These are phyloP conservation scores for Apiotrichum sp. DNA, from an alignment of 1,284 basidiomycete genomes.

Conservation along the genomic window DNA sequence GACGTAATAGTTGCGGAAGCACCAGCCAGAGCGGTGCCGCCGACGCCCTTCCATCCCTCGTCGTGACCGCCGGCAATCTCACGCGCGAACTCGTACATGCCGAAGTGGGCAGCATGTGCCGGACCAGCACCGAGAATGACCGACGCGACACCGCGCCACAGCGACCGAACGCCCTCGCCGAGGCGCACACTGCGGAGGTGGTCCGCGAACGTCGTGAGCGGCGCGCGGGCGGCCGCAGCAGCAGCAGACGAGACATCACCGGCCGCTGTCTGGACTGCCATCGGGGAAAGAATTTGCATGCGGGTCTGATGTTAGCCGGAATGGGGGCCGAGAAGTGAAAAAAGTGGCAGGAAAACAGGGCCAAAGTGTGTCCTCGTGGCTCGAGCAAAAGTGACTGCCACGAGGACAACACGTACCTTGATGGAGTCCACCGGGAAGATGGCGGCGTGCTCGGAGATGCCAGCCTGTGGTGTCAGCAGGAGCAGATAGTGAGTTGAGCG, in stretches of 20 bases:
- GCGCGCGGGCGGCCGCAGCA: slow-evolving; percentile 20
- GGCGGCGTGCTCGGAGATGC: slow-evolving; percentile 97
- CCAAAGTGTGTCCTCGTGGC: too few species aligned
- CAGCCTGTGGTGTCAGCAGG: slow-evolving; percentile 58
- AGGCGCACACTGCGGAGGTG: slow-evolving; percentile 59
- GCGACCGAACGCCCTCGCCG: slow-evolving; percentile 80
- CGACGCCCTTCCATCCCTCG: slow-evolving; percentile 43
- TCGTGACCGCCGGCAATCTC: slow-evolving; percentile 73
- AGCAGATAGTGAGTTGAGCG: too few species aligned
- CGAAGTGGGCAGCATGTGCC: slow-evolving; percentile 97
- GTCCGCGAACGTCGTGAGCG: slow-evolving; percentile 35
- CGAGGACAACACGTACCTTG: slow-evolving; percentile 59
- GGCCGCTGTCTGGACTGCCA: slow-evolving; percentile 10
- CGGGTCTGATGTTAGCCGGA: slow-evolving; percentile 62
- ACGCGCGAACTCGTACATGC: slow-evolving; percentile 90
- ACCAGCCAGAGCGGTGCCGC: slow-evolving; percentile 72
- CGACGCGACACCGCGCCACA: slow-evolving; percentile 97
- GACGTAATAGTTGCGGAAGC: slow-evolving; percentile 90
- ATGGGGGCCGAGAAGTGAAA: neutral
- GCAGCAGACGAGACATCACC: slow-evolving; percentile 68
- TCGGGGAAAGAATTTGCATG: slow-evolving; percentile 84
- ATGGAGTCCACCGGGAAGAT: slow-evolving; percentile 99
- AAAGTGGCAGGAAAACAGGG: neutral
- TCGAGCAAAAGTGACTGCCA: neutral
- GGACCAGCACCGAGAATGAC: slow-evolving; percentile 96